Evolutionary conservation across 75 land plant genomes (phyloP).

Genomic region (Selaginella tamariscina): DNA sequence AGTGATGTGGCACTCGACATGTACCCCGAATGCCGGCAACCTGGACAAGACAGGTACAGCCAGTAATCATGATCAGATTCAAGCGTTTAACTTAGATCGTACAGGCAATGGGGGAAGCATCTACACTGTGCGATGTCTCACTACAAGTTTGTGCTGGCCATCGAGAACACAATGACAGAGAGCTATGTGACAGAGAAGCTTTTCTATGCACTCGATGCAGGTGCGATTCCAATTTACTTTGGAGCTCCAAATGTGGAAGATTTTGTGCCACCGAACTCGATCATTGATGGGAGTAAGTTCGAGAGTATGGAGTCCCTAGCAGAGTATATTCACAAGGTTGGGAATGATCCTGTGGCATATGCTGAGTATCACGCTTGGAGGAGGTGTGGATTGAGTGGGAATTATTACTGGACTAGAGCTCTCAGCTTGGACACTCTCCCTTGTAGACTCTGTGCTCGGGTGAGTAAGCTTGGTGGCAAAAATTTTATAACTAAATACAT

Average conservation of each 20-base stretch:
- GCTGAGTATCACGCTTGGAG: constrained; percentile 96
- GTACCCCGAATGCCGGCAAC: constrained; percentile 57
- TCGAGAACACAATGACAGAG: constrained; percentile 85
- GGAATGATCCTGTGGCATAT: constrained; percentile 75
- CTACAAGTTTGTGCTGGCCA: constrained; percentile 94
- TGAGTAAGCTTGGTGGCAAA: constrained; percentile 71
- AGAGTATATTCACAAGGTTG: constrained; percentile 57
- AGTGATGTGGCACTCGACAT: constrained; percentile 37
- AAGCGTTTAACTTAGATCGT: too few species aligned
- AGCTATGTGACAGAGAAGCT: constrained; percentile 98
- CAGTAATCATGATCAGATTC: too few species aligned
- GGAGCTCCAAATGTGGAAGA: constrained; percentile 95
- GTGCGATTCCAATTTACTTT: constrained; percentile 87
- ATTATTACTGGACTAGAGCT: constrained; percentile 51
- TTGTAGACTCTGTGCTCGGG: constrained; percentile 68
- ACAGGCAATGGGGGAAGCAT: constrained; percentile 74
- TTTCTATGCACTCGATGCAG: constrained; percentile 79
- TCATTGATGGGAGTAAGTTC: constrained; percentile 74
- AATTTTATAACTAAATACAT: constrained; percentile 24
- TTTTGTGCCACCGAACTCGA: constrained; percentile 85
- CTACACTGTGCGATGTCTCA: constrained; percentile 97
- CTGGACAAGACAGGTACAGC: constrained; percentile 20
- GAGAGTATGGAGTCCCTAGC: constrained; percentile 53
- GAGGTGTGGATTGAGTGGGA: constrained; percentile 79
- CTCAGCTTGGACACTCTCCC: constrained; percentile 89